Evolutionary conservation across 352 stramenopile species (phyloP).

Genomic region (Saprolegnia diclina): DNA sequence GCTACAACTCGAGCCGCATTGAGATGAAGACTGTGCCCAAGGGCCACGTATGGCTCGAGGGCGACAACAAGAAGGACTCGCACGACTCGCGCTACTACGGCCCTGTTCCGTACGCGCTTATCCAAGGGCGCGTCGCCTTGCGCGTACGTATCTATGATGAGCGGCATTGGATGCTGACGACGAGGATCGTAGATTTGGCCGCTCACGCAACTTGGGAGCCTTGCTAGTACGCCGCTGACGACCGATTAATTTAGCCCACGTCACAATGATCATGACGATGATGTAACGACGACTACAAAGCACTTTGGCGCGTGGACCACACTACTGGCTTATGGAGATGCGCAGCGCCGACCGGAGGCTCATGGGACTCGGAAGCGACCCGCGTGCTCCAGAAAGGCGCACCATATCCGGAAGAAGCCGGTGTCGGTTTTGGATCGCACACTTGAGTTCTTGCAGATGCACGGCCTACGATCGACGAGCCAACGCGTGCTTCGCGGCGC

Average conservation of each 20-base stretch:
- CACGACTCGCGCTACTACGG: constrained; percentile 95
- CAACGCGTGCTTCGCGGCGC: neutral
- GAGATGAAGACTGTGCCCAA: constrained; percentile 52
- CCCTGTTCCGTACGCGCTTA: constrained; percentile 86
- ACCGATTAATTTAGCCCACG: constrained; percentile 48
- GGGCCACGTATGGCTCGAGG: constrained; percentile 95
- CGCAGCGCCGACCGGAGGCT: too few relatives aligned
- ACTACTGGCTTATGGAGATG: too few relatives aligned
- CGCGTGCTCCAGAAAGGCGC: constrained; percentile 28
- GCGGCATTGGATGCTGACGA: constrained; percentile 5
- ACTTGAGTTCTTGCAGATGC: neutral
- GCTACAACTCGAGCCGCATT: constrained; percentile 24
- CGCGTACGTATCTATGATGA: constrained; percentile 54
- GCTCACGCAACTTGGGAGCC: constrained; percentile 52
- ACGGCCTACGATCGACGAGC: neutral
- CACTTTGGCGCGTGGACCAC: too few relatives aligned
- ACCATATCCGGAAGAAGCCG: neutral
- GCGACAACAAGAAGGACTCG: constrained; percentile 95
- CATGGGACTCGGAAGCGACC: too few relatives aligned
- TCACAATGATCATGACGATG: neutral
- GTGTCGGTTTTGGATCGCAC: neutral
- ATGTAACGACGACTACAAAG: too few relatives aligned
- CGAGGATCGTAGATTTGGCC: constrained; percentile 62
- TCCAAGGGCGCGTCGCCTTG: constrained; percentile 86
- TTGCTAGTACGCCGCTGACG: constrained; percentile 47